These are phyloP conservation scores for Ascodesmis nigricans DNA, from an alignment of 495 filamentous ascomycete genomes.

Conservation along the genomic window DNA sequence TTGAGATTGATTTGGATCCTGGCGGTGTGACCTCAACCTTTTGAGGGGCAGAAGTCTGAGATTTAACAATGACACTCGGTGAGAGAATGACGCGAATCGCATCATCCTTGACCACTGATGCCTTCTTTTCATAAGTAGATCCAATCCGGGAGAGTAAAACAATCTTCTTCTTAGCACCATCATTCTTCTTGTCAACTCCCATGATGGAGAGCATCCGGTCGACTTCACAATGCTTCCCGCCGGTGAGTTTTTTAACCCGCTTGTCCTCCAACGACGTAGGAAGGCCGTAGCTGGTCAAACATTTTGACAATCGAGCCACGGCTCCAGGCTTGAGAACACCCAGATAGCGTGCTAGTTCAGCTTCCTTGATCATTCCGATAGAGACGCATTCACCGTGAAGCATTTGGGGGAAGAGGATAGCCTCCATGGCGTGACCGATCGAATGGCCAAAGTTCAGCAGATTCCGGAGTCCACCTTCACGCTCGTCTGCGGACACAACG, in stretches of 20 bases:
- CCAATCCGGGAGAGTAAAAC: constrained; percentile 89
- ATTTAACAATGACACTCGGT: constrained; percentile 48
- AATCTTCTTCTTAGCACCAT: constrained; percentile 85
- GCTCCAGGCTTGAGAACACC: constrained; percentile 72
- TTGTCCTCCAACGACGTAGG: constrained; percentile 72
- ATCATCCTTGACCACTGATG: constrained; percentile 66
- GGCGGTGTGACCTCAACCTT: constrained; percentile 59
- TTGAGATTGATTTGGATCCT: constrained; percentile 95
- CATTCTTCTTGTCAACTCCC: constrained; percentile 97
- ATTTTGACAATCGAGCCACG: constrained; percentile 74
- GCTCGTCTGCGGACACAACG: constrained; percentile 82
- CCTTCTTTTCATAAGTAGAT: constrained; percentile 61
- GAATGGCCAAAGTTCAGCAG: constrained; percentile 96
- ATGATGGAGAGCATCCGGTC: constrained; percentile 75
- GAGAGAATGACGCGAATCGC: constrained; percentile 71
- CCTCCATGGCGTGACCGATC: constrained; percentile 91
- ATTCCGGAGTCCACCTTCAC: constrained; percentile 83
- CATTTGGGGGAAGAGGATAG: constrained; percentile 83
- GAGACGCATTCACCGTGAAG: constrained; percentile 90
- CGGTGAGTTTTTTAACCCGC: constrained; percentile 63
- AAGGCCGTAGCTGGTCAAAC: constrained; percentile 76
- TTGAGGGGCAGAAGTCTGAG: constrained; percentile 8
- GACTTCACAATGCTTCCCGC: constrained; percentile 75
- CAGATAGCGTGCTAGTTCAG: constrained; percentile 73
- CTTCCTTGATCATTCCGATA: constrained; percentile 96